Conservation (phyloP, 2,329 filamentous ascomycete genomes). For the Ophiostoma sp. region DNA sequence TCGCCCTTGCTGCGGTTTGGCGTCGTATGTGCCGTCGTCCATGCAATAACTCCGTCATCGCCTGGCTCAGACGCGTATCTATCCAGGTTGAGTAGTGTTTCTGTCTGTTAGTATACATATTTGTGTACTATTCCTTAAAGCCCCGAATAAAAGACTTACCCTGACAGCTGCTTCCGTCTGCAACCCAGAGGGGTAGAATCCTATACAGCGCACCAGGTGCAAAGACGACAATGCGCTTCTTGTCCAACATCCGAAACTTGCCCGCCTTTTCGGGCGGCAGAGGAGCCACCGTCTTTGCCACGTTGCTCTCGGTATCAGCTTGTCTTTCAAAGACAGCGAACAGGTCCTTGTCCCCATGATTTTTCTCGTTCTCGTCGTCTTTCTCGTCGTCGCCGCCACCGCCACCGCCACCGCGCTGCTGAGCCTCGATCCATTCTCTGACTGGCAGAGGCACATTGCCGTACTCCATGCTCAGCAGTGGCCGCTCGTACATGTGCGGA, state of each 20-base stretch:
- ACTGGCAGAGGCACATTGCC: conserved; percentile 3
- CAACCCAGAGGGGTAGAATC: not conserved
- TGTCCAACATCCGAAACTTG: not conserved
- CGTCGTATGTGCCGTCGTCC: not conserved
- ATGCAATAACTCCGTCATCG: not conserved
- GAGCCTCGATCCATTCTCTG: not conserved
- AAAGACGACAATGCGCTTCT: not conserved
- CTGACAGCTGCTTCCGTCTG: not conserved
- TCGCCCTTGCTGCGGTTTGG: not conserved
- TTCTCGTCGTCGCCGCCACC: not conserved
- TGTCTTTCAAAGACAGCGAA: conserved; percentile 1
- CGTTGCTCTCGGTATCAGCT: not conserved
- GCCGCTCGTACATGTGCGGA: conserved; percentile 46
- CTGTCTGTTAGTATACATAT: not conserved
- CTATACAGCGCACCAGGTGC: not conserved
- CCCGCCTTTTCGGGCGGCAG: not conserved
- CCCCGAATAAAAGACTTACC: not conserved
- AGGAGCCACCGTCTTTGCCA: not conserved
- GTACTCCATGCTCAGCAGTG: conserved; percentile 45
- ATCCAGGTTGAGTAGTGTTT: not conserved
- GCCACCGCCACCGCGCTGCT: not conserved
- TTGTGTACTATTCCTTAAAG: not conserved
- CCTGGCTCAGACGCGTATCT: not conserved
- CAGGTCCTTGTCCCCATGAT: not conserved
- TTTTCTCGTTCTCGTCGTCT: not conserved